A percentile compares a stretch with the other conserved stretches of the same genome.
phyloP scores from a whole-genome alignment of 2,329 filamentous ascomycete species.

The Allantophomopsis lycopodina region DNA sequence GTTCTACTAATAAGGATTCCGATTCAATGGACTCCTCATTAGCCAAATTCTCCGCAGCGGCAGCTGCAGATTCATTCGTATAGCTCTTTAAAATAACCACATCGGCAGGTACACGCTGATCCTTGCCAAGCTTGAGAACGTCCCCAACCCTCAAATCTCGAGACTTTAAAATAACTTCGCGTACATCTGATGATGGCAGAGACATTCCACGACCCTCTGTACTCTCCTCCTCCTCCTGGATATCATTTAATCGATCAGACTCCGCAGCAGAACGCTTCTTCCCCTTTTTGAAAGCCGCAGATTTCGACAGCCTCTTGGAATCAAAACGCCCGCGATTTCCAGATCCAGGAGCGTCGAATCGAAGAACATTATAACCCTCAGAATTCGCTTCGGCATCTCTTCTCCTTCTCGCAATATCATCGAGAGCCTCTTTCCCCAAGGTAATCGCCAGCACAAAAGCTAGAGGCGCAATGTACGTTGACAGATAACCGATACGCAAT shows the following conservation, averaged over 20 bases:
- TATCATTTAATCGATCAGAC: slow-evolving; percentile 42
- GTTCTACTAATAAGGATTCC: slow-evolving; percentile 14
- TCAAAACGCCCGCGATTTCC: slow-evolving; percentile 19
- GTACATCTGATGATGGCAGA: slow-evolving; percentile 33
- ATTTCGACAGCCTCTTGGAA: slow-evolving; percentile 31
- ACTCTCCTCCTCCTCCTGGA: slow-evolving; percentile 54
- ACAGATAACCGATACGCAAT: slow-evolving; percentile 83
- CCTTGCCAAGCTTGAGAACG: slow-evolving; percentile 83
- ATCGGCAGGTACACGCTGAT: slow-evolving; percentile 87
- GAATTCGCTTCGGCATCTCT: slow-evolving; percentile 91
- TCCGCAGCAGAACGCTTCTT: slow-evolving; percentile 20
- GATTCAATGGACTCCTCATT: neutral
- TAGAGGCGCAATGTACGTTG: slow-evolving; percentile 85
- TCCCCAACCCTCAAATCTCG: slow-evolving; percentile 87
- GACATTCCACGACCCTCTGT: slow-evolving; percentile 27
- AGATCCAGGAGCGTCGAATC: slow-evolving; percentile 45
- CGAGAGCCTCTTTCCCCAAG: slow-evolving; percentile 87
- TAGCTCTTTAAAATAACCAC: slow-evolving; percentile 84
- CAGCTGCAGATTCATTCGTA: slow-evolving; percentile 34
- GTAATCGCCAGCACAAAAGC: slow-evolving; percentile 88
- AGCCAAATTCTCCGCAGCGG: slow-evolving; percentile 7
- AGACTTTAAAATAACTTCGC: slow-evolving; percentile 67
- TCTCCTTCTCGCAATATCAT: slow-evolving; percentile 76
- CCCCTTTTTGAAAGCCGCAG: slow-evolving; percentile 23
- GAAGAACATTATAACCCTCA: slow-evolving; percentile 69